Evolutionary conservation across 208 protist genomes (phyloP), one percentile per base, ranked within the genome.

Genomic region (Crithidia mellificae): DNA sequence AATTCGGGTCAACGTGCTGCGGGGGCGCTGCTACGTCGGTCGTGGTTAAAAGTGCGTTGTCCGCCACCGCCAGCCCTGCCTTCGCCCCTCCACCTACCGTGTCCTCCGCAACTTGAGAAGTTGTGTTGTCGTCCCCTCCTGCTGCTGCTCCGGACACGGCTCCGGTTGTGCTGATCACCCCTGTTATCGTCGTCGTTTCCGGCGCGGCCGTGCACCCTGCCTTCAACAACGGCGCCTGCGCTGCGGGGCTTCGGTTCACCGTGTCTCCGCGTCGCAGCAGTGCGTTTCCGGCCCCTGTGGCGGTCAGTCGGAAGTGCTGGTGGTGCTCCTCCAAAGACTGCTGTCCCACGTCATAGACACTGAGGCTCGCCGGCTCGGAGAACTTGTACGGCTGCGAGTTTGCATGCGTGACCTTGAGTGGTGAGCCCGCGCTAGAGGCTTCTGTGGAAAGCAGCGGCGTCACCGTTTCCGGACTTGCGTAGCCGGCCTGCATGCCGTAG

Each of bases 301-400:
- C 56, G 39, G 70, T 61, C n/a, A 76, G 38, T 6, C 63, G 70
- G 22, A 47, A 58, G 54, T 76, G 63, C 14, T 70, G 70, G 19
- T 65, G 70, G 41, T 76, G 70, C 54, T 76, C 70, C 44, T 76
- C 70, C 1, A 76, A 19, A 0, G 70, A 76, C 70, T 76, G 70
- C 55, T 61, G 63, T 0, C 70, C 70, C 19, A 76, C 56, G 56
- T 76, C 70, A 17, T 39, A 63, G 7, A 63, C 27, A 12, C 68
- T 74, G 15, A 64, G 22, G 51, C 53, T 68, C 6, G 44, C 52
- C 11, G 20, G 63, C 1, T 59, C n/a, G 0, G 25, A n/a, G 25
- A 14, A 43, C 14, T 20, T 15, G 29, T 19, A 52, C 15, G 27
- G 38, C 3, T 34, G 27, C 39, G 11, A 43, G 30, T 22, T n/a